phyloP scores from a whole-genome alignment of 225 moss, liverwort and hornwort genomes.

The Pleurozium schreberi region DNA sequence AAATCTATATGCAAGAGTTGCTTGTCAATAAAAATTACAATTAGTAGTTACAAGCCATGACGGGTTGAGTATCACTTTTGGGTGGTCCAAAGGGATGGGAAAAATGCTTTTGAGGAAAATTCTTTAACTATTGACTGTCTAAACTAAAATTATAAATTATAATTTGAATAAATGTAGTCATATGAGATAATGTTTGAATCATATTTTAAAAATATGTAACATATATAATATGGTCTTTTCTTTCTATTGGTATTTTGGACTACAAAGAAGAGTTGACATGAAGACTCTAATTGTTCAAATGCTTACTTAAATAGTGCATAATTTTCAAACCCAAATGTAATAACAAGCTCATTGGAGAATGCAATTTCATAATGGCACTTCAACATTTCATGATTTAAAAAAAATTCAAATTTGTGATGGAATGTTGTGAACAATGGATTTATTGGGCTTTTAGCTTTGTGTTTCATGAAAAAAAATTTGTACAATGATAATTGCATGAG shows the following conservation, averaged over 20 bases:
- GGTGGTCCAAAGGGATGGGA: not conserved
- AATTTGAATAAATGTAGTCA: not conserved
- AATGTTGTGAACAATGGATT: not conserved
- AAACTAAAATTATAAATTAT: not conserved
- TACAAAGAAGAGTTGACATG: not conserved
- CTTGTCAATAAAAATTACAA: not conserved
- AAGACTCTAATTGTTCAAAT: not conserved
- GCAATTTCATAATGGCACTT: not conserved
- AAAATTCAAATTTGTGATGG: not conserved
- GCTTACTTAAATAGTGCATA: not conserved
- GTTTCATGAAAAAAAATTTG: too few relatives aligned
- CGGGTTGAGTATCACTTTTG: not conserved
- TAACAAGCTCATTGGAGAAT: not conserved
- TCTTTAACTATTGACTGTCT: accelerated
- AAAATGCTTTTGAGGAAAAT: not conserved
- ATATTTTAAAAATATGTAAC: not conserved
- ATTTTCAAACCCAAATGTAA: not conserved
- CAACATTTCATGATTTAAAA: not conserved
- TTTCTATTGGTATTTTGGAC: not conserved
- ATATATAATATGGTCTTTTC: not conserved
- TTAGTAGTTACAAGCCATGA: not conserved
- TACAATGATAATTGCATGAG: not conserved
- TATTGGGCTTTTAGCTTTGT: not conserved
- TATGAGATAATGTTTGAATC: not conserved
- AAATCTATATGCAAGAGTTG: not conserved